A percentile compares a stretch with the other conserved stretches of the same genome.
Evolutionary conservation across 2,329 filamentous ascomycete genomes (phyloP).

Genomic region (Xylaria sp.): DNA sequence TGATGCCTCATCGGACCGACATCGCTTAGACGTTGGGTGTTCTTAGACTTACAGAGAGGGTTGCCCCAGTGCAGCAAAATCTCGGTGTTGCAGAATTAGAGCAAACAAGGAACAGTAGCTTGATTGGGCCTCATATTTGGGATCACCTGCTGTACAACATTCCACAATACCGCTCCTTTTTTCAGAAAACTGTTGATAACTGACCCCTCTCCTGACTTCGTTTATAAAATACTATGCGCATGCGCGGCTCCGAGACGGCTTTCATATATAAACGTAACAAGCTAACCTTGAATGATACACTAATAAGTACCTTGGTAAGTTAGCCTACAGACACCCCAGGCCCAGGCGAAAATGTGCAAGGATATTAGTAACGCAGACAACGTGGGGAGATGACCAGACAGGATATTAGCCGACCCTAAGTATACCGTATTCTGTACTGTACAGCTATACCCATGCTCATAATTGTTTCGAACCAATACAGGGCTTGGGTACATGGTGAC

Average conservation of each 20-base stretch:
- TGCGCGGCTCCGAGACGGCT: constrained; percentile 1
- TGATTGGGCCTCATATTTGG: not conserved
- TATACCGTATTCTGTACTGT: constrained; percentile 10
- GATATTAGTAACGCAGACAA: constrained; percentile 5
- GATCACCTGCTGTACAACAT: not conserved
- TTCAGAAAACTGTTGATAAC: not conserved
- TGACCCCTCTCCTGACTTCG: not conserved
- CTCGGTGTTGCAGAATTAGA: not conserved
- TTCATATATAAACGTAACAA: not conserved
- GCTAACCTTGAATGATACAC: too few relatives aligned
- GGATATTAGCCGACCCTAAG: constrained; percentile 5
- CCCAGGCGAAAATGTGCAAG: not conserved
- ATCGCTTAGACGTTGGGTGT: constrained; percentile 3
- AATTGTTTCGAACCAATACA: not conserved
- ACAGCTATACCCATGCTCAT: not conserved
- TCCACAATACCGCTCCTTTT: not conserved
- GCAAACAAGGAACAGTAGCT: not conserved
- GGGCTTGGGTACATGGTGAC: not conserved
- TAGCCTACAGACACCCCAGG: not conserved
- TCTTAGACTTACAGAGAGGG: not conserved
- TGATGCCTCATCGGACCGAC: constrained; percentile 19
- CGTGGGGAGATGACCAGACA: constrained; percentile 8
- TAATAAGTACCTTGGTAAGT: not conserved
- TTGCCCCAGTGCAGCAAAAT: not conserved
- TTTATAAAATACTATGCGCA: not conserved